Percentiles rank a stretch among this genome's conserved stretches.
phyloP scores from a whole-genome alignment of 2,329 filamentous ascomycete genomes.

The Zymoseptoria tritici region DNA sequence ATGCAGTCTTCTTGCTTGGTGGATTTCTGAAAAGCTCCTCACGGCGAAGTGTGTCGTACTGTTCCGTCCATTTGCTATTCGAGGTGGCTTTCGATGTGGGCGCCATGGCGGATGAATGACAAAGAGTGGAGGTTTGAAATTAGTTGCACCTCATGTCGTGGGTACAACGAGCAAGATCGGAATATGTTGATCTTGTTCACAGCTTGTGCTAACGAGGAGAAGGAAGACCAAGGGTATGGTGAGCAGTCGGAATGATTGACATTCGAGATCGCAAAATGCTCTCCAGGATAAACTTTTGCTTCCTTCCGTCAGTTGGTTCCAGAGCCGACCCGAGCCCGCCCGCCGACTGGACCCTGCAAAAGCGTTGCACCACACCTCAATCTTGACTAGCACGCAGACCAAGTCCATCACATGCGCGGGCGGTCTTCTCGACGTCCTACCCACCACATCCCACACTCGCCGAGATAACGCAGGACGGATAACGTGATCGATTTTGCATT shows the following conservation, averaged over 20 bases:
- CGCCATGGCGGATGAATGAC: conserved; percentile 22
- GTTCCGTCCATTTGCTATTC: conserved; percentile 68
- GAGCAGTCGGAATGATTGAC: background rate
- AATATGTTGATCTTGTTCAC: background rate
- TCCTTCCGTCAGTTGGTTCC: no score
- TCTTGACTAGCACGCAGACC: background rate
- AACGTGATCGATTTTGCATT: background rate
- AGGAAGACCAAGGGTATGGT: background rate
- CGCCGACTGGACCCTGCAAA: background rate
- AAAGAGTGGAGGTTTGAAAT: background rate
- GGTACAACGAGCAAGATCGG: background rate
- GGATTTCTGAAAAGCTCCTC: conserved; percentile 86
- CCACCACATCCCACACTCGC: background rate
- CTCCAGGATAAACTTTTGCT: background rate
- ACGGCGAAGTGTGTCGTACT: conserved; percentile 77
- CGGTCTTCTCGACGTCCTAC: background rate
- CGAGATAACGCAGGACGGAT: background rate
- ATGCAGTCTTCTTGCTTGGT: conserved; percentile 78
- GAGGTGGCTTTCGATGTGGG: conserved; percentile 28
- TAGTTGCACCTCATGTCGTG: background rate
- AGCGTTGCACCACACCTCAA: background rate
- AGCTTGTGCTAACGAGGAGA: background rate
- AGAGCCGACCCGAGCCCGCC: no score
- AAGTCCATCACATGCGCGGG: background rate
- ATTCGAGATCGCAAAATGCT: background rate